phyloP scores from a whole-genome alignment of 2,329 filamentous ascomycete genomes.

The Elsinoe fawcettii region DNA sequence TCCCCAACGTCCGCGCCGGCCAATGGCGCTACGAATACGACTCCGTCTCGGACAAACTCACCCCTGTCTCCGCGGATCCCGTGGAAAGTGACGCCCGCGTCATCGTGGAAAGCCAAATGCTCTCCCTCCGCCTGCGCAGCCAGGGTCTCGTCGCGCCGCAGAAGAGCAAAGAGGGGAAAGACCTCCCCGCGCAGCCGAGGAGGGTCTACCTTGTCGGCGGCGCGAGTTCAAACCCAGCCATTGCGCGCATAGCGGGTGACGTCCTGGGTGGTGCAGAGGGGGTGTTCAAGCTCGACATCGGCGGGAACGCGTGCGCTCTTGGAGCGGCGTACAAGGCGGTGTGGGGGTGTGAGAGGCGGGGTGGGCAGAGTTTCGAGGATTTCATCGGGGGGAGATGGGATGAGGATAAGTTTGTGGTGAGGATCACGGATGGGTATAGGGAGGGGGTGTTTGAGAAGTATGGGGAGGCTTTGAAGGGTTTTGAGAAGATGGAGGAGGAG shows the following conservation, averaged over 20 bases:
- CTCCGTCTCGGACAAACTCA: conserved; percentile 40
- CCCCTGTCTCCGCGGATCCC: conserved; percentile 35
- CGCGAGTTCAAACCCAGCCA: conserved; percentile 81
- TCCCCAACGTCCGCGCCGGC: conserved; percentile 79
- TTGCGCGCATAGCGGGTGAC: conserved; percentile 74
- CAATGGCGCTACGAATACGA: conserved; percentile 73
- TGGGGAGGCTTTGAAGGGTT: conserved; percentile 65
- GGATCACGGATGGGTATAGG: conserved; percentile 73
- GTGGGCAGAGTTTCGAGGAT: conserved; percentile 73
- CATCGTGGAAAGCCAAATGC: conserved; percentile 91
- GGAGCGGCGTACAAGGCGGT: conserved; percentile 94
- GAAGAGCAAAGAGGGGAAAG: conserved; percentile 38
- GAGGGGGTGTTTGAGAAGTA: conserved; percentile 69
- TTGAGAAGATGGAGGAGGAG: conserved; percentile 64
- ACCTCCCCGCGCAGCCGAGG: conserved; percentile 72
- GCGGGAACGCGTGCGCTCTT: conserved; percentile 88
- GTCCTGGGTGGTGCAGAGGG: conserved; percentile 85
- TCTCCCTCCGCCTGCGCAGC: conserved; percentile 81
- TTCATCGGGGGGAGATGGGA: conserved; percentile 77
- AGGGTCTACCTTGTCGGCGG: conserved; percentile 92
- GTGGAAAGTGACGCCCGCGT: conserved; percentile 65
- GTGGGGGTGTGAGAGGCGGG: conserved; percentile 69
- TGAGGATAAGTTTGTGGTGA: conserved; percentile 74
- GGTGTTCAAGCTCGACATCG: conserved; percentile 87
- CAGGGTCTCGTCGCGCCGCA: conserved; percentile 57